A percentile compares a stretch with the other conserved stretches of the same genome.
Conservation (phyloP, 2,329 filamentous ascomycete species). For the Venturia oleaginea region DNA sequence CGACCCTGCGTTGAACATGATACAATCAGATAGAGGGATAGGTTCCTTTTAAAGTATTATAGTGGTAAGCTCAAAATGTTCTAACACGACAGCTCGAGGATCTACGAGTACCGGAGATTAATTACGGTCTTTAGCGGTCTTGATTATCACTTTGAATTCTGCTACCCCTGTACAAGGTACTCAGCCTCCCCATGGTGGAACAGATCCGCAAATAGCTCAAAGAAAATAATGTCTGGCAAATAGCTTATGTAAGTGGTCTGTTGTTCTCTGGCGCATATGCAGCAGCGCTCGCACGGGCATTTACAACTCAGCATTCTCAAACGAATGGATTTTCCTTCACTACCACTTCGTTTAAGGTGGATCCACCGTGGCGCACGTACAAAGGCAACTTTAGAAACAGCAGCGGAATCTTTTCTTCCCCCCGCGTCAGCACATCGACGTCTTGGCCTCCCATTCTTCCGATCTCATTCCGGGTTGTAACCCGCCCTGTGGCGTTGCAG, state of each 20-base stretch:
- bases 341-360: neutral
- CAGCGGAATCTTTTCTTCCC: neutral
- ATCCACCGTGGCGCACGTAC: neutral
- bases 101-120: neutral
- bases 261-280: conserved; percentile 1
- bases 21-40: neutral
- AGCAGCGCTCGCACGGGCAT: neutral
- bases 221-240: neutral
- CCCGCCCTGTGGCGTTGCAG: neutral
- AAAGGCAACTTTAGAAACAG: neutral
- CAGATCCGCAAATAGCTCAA: neutral
- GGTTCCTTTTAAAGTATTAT: neutral
- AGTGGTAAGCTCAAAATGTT: neutral
- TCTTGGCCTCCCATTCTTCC: neutral
- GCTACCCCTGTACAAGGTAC: neutral
- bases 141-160: neutral
- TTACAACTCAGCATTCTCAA: neutral
- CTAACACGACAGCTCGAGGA: neutral
- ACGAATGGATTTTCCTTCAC: neutral
- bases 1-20: neutral
- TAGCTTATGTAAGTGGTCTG: neutral
- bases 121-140: neutral
- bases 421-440: neutral
- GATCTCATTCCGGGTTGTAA: conserved; percentile 2
- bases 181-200: neutral